phyloP scores from a whole-genome alignment of 208 protist species.

The Crithidia bombi region DNA sequence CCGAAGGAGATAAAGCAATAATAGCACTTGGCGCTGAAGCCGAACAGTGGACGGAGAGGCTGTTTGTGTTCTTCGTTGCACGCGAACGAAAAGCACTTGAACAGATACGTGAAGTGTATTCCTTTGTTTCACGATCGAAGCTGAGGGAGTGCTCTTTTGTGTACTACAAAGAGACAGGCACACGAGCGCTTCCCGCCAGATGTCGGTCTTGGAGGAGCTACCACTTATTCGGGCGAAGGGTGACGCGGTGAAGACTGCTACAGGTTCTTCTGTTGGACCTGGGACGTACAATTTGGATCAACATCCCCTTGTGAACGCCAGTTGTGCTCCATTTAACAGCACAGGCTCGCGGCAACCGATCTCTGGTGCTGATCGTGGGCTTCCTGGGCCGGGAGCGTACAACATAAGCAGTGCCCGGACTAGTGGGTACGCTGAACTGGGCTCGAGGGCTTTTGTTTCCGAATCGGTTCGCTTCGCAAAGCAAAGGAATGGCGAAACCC shows the following conservation, averaged over 20 bases:
- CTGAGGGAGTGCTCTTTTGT: neutral
- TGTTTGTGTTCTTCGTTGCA: too few species aligned
- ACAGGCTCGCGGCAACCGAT: constrained; percentile 55
- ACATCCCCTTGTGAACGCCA: constrained; percentile 31
- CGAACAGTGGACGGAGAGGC: too few species aligned
- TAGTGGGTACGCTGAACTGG: constrained; percentile 30
- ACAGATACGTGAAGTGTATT: too few species aligned
- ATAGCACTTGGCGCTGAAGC: too few species aligned
- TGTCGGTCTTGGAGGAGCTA: constrained; percentile 66
- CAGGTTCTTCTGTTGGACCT: constrained; percentile 69
- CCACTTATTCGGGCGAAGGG: constrained; percentile 78
- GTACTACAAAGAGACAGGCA: neutral
- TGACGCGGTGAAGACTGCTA: constrained; percentile 37
- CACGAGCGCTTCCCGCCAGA: too few species aligned
- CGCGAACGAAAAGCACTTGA: too few species aligned
- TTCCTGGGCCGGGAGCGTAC: constrained; percentile 77
- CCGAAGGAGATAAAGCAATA: too few species aligned
- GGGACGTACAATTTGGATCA: constrained; percentile 71
- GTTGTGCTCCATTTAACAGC: constrained; percentile 75
- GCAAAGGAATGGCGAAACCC: constrained; percentile 32
- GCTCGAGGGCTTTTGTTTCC: constrained; percentile 71
- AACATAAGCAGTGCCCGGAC: constrained; percentile 13
- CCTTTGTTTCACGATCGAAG: neutral
- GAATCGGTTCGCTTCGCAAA: constrained; percentile 55
- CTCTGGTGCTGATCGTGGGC: constrained; percentile 20